Evolutionary conservation across 768 basidiomycete genomes (phyloP), one percentile per base, ranked within the genome.

Genomic region (Astraeus odoratus): DNA sequence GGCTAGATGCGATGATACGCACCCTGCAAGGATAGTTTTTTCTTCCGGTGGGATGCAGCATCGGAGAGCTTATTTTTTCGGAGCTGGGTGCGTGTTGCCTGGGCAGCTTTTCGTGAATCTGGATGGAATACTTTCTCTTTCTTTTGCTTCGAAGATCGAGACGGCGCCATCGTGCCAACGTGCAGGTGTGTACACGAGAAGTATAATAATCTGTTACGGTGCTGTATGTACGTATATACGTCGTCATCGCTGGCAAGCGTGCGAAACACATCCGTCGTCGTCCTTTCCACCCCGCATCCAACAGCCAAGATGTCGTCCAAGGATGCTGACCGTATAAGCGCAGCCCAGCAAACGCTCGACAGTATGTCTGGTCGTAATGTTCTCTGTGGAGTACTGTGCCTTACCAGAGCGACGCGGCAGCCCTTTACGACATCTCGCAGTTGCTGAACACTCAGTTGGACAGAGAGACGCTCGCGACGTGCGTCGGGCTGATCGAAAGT

Each of bases 391-490:
- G 6, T 18, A 4, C 26, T 26, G 30, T 44, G 25, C 22, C 36
- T 16, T 27, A 51, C 49, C 46, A 47, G 52, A 49, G 39, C n/a
- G 44, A 25, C 41, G 30, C 16, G 8, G 24, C 51, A 95, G 92
- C 86, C 51, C 72, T 95, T 20, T 76, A 82, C 57, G 90, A 93
- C 48, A 86, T 95, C 44, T 91, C 92, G 16, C 88, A 92, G 65
- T 66, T 94, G 37, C 67, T 95, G 40, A 86, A 92, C 51, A 93
- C 92, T 0, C 79, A 83, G 46, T 73, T 95, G 33, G 90, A 94
- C 68, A 89, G 86, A 56, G 86, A 91, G 59, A 89, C 88, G 2
- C 76, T 95, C n/a, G 89, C 86, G 27, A 92, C 86, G 20, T 95
- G 92, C 61, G 81, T 95, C 19, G 77, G 82, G 31, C 83, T 95